Percentiles rank a stretch among this genome's conserved stretches.
phyloP scores from a whole-genome alignment of 257 asterid species.

The Paulownia fortunei region DNA sequence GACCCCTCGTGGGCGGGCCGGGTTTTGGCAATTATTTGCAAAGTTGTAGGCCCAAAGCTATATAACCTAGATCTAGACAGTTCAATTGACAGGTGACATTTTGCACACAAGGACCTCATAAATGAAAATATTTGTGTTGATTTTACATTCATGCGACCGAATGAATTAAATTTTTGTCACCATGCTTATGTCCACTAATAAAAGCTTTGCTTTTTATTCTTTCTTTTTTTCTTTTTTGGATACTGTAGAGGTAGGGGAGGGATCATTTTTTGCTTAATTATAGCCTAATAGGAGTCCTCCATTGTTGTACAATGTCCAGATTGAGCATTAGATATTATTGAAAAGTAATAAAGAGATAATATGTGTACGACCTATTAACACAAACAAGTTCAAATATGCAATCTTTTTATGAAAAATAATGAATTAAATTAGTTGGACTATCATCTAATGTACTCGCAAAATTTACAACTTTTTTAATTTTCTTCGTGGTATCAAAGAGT shows the following conservation, averaged over 20 bases:
- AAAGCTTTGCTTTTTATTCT: neutral
- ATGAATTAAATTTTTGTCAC: conserved; percentile 32
- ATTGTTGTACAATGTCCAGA: too few relatives aligned
- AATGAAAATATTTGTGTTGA: neutral
- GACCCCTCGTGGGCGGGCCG: neutral
- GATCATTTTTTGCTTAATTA: neutral
- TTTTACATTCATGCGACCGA: conserved; percentile 21
- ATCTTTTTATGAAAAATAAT: too few relatives aligned
- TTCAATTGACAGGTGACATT: conserved; percentile 33
- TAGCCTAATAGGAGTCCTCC: too few relatives aligned
- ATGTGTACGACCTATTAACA: too few relatives aligned
- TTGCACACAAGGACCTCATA: conserved; percentile 8
- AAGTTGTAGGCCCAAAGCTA: conserved; percentile 34
- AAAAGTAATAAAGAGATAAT: too few relatives aligned
- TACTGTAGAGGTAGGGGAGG: too few relatives aligned
- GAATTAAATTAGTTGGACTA: too few relatives aligned
- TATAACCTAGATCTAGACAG: conserved; percentile 22
- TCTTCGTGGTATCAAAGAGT: too few relatives aligned
- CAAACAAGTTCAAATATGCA: too few relatives aligned
- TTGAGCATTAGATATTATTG: too few relatives aligned
- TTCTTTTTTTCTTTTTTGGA: neutral
- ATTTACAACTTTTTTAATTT: too few relatives aligned
- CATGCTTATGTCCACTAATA: conserved; percentile 21
- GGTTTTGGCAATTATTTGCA: conserved; percentile 19
- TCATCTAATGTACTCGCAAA: too few relatives aligned